Conservation (phyloP, 148 eudicot genomes). For the Chenopodium album region DNA sequence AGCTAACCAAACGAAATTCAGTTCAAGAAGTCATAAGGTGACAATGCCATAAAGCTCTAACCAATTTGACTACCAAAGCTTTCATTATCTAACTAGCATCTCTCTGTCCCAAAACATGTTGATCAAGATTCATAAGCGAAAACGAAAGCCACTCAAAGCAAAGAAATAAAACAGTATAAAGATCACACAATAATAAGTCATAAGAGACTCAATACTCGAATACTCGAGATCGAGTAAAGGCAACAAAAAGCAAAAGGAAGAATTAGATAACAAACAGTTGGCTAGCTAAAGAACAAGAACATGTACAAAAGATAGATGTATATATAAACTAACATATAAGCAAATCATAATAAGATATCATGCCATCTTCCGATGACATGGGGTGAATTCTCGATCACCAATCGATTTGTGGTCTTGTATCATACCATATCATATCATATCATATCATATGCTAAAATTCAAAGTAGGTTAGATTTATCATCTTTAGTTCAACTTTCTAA, state of each 20-base stretch:
- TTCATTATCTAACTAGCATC: constrained; percentile 2
- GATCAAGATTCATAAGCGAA: neutral
- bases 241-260: neutral
- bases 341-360: constrained; percentile 4
- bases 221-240: neutral
- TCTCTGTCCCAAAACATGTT: neutral
- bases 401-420: neutral
- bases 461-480: neutral
- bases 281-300: neutral
- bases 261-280: neutral
- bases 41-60: neutral
- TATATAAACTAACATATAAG: neutral
- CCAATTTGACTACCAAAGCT: neutral
- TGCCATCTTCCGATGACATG: constrained; percentile 1
- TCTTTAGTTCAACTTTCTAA: too few species aligned
- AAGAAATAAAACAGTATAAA: neutral
- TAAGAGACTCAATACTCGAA: neutral
- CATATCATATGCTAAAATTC: neutral
- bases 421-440: too few species aligned
- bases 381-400: constrained; percentile 14
- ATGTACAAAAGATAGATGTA: neutral
- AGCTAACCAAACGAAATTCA: neutral
- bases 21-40: constrained; percentile 4
- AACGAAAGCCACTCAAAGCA: neutral
- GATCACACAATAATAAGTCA: neutral